Conservation (phyloP, 2,329 filamentous ascomycete genomes). For the Hypoxylon sp. region DNA sequence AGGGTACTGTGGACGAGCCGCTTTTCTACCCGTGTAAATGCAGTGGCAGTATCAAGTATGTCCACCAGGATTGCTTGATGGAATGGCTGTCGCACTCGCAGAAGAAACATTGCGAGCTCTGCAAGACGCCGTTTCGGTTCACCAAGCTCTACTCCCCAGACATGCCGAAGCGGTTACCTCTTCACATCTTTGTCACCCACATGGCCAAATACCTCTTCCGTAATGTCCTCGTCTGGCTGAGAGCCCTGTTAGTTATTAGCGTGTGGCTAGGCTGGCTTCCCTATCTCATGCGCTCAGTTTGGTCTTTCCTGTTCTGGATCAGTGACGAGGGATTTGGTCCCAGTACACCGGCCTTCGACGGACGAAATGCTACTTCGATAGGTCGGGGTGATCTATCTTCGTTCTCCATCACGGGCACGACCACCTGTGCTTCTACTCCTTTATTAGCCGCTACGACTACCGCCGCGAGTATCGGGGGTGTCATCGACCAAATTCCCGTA, state of each 20-base stretch:
- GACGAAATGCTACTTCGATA: slow-evolving; percentile 48
- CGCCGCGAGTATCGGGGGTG: slow-evolving; percentile 55
- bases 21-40: slow-evolving; percentile 99
- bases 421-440: slow-evolving; percentile 59
- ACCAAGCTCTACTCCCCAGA: slow-evolving; percentile 96
- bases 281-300: slow-evolving; percentile 90
- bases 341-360: slow-evolving; percentile 53
- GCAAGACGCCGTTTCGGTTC: slow-evolving; percentile 98
- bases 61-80: slow-evolving; percentile 98
- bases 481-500: slow-evolving; percentile 57
- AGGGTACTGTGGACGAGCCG: slow-evolving; percentile 84
- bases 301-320: slow-evolving; percentile 95
- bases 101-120: slow-evolving; percentile 99
- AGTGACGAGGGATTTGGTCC: slow-evolving; percentile 79
- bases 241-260: slow-evolving; percentile 81
- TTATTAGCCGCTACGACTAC: slow-evolving; percentile 59
- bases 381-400: slow-evolving; percentile 41
- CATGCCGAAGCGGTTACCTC: slow-evolving; percentile 89
- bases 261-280: slow-evolving; percentile 94
- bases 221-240: slow-evolving; percentile 82
- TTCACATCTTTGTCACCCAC: slow-evolving; percentile 84
- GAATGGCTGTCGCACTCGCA: slow-evolving; percentile 99
- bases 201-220: slow-evolving; percentile 80
- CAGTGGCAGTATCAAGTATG: slow-evolving; percentile 98
- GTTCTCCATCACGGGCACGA: slow-evolving; percentile 50